Evolutionary conservation across 352 stramenopile genomes (phyloP), one percentile per base, ranked within the genome.

Genomic region (Globisporangium spiculum): DNA sequence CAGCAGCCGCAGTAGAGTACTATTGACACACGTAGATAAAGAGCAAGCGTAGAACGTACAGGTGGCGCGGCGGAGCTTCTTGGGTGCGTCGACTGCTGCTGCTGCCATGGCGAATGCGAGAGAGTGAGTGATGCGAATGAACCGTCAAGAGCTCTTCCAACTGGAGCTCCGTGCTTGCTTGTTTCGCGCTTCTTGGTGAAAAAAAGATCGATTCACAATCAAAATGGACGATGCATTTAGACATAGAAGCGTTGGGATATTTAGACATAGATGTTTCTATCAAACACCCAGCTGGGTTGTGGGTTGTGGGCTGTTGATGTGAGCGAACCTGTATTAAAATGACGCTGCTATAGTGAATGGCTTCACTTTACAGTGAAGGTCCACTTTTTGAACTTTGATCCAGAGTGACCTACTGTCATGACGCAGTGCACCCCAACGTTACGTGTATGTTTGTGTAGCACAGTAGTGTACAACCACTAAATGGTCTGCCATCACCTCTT

Each of bases 201-300:
- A 62, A 59, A 59, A 62, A 62, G 56, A 62, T 60, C 55, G 55
- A 60, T 41, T 48, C 30, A 61, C 41, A 61, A n/a, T n/a, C 32
- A 62, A 50, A 62, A 30, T 26, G 27, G 20, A 61, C 7, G 18
- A 50, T 60, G 14, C 30, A 44, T 46, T 46, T 46, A 60, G 55
- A 60, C 27, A 46, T 60, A 60, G 55, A 60, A 44, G 46, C 16
- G 8, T 18, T 24, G 7, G 20, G 16, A 14, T 32, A 18, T 54
- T 54, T 54, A 58, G 53, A 59, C 5, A 59, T 22, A 38, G 24
- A 59, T 18, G 34, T 16, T 7, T 18, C 8, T 32, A 20, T 50
- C 16, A 50, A n/a, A 50, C 16, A 50, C 41, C 41, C 41, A 46
- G 38, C 12, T 46, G 10, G 38, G 10, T 46, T 36, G 32, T 36